phyloP scores from a whole-genome alignment of 1,284 basidiomycete genomes.

The Cutaneotrichosporon cavernicola region DNA sequence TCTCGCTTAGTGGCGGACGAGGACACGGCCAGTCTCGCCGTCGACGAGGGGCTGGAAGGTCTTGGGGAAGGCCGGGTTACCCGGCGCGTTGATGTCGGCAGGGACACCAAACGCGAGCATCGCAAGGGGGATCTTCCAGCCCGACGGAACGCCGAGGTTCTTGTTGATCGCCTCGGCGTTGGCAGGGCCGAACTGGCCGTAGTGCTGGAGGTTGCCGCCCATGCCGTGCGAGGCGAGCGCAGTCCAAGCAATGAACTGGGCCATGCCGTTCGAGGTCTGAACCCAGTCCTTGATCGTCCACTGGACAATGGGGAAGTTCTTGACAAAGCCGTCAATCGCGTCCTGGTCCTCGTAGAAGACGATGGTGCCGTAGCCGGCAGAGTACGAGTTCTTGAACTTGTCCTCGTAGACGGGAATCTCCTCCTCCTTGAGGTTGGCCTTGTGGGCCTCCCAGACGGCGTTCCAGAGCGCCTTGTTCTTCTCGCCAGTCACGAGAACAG shows the following conservation, averaged over 20 bases:
- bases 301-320: slow-evolving; percentile 48
- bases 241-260: slow-evolving; percentile 51
- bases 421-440: slow-evolving; percentile 17
- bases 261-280: slow-evolving; percentile 34
- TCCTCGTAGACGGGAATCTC: slow-evolving; percentile 19
- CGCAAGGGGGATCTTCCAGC: slow-evolving; percentile 45
- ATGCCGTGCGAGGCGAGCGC: slow-evolving; percentile 50
- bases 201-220: slow-evolving; percentile 50
- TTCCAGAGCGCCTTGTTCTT: slow-evolving; percentile 55
- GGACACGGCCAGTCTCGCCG: slow-evolving; percentile 9
- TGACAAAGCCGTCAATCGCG: slow-evolving; percentile 51
- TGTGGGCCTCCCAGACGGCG: slow-evolving; percentile 35
- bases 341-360: slow-evolving; percentile 56
- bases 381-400: slow-evolving; percentile 48
- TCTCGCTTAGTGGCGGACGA: slow-evolving; percentile 6
- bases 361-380: slow-evolving; percentile 55
- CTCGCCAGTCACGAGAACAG: slow-evolving; percentile 54
- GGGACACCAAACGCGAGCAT: slow-evolving; percentile 52
- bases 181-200: slow-evolving; percentile 25
- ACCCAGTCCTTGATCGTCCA: slow-evolving; percentile 16
- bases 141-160: slow-evolving; percentile 41
- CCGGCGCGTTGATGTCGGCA: slow-evolving; percentile 18
- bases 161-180: slow-evolving; percentile 36
- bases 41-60: slow-evolving; percentile 24
- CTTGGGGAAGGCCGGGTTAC: slow-evolving; percentile 32